Conservation (phyloP, 2,329 filamentous ascomycete species). For the Lachnellula suecica region DNA sequence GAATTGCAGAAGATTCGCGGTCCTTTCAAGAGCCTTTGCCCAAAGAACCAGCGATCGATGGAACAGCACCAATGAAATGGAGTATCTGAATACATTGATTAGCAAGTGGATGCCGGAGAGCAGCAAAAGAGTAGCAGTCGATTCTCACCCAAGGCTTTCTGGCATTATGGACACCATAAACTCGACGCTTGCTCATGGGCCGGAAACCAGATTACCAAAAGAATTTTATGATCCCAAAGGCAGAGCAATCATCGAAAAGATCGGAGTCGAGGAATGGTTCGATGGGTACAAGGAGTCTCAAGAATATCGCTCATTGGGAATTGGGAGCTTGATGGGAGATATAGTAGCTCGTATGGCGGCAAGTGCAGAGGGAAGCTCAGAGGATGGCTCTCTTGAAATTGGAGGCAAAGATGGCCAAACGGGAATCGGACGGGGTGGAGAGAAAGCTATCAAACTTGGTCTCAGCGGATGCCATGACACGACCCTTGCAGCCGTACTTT, state of each 20-base stretch:
- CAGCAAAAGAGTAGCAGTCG: slow-evolving; percentile 70
- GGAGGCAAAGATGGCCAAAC: slow-evolving; percentile 36
- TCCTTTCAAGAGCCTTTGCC: slow-evolving; percentile 69
- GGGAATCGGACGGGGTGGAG: slow-evolving; percentile 43
- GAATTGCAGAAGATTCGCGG: slow-evolving; percentile 70
- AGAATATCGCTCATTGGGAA: slow-evolving; percentile 88
- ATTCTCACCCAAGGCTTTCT: slow-evolving; percentile 78
- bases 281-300: slow-evolving; percentile 77
- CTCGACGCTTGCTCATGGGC: slow-evolving; percentile 80
- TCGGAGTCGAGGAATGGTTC: slow-evolving; percentile 92
- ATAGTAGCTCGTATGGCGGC: slow-evolving; percentile 74
- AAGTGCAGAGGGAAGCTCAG: slow-evolving; percentile 56
- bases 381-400: slow-evolving; percentile 52
- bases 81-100: slow-evolving; percentile 73
- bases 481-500: slow-evolving; percentile 77
- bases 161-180: slow-evolving; percentile 96
- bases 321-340: slow-evolving; percentile 82
- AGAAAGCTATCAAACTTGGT: slow-evolving; percentile 65
- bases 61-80: slow-evolving; percentile 79
- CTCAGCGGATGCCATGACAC: slow-evolving; percentile 92
- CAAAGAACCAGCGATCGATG: slow-evolving; percentile 69
- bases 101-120: slow-evolving; percentile 83
- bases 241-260: slow-evolving; percentile 65
- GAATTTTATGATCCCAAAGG: slow-evolving; percentile 84
- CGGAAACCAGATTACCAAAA: slow-evolving; percentile 72